Evolutionary conservation across 2,329 filamentous ascomycete species (phyloP), one percentile per base, ranked within the genome.

Genomic region (Ophiostoma quercus): DNA sequence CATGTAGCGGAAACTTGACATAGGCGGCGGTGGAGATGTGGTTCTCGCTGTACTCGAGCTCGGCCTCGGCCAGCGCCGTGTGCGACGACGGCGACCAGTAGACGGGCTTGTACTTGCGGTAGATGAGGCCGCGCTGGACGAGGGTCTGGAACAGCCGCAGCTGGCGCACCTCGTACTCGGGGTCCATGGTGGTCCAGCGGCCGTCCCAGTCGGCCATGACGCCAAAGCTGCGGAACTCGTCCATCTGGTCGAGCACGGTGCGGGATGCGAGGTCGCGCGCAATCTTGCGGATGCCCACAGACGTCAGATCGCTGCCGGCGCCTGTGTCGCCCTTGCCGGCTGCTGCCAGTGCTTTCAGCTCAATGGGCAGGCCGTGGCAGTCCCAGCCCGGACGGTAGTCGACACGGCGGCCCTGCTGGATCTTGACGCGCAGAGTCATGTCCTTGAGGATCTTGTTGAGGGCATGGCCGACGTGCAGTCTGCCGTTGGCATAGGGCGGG

Each of bases 361-460:
- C 95, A 76, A 99, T 99, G 0, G 95, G 95, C 67, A 99, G 84
- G 0, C 95, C 95, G 82, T 99, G 95, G 74, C 95, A 99, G 78
- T 99, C 96, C 95, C 95, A 99, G 65, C 95, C 94, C 1, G 95
- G 95, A 19, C 93, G 84, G 76, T 96, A 99, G 54, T 88, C 84
- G 43, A 98, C 89, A 72, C 87, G 84, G 74, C 86, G 89, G 22
- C 92, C 95, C 76, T 90, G 85, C 72, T 91, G 88, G 71, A 98
- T 82, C 80, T 97, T 88, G 72, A 90, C 88, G 57, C 95, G 87
- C 74, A 93, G 84, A 72, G 96, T 92, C 76, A 98, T 91, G 79
- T 99, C 95, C 82, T 99, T 99, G 71, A 97, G 84, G 74, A 98
- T 90, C 81, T 99, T 99, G 80, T 99, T 99, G 77, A 99, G 82